Percentiles rank a stretch among this genome's conserved stretches.
These are phyloP conservation scores for Geosmithia putterillii DNA, from an alignment of 2,329 filamentous ascomycete genomes.

Conservation along the genomic window DNA sequence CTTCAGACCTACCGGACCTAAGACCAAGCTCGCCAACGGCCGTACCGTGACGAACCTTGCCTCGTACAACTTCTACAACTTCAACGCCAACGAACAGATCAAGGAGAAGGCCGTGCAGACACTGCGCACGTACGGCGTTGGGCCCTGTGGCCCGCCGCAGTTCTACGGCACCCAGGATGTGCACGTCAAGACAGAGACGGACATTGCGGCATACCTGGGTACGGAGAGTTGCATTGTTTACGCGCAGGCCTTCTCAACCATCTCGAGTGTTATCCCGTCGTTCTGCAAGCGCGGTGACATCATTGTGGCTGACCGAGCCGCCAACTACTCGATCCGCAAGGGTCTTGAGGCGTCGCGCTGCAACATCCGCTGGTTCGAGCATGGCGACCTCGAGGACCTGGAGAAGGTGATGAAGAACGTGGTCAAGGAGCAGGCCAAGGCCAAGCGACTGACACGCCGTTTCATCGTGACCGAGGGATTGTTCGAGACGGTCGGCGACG, in stretches of 20 bases:
- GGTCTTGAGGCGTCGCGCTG: constrained; percentile 88
- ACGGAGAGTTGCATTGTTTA: constrained; percentile 88
- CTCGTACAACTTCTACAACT: constrained; percentile 96
- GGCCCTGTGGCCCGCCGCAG: constrained; percentile 89
- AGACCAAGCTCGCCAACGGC: constrained; percentile 77
- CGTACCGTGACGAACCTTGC: constrained; percentile 88
- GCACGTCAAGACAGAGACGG: constrained; percentile 91
- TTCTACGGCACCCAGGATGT: constrained; percentile 99
- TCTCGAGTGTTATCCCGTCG: constrained; percentile 90
- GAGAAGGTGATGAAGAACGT: constrained; percentile 77
- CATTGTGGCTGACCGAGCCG: constrained; percentile 86
- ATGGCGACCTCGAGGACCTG: constrained; percentile 91
- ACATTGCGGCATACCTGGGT: constrained; percentile 83
- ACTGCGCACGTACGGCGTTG: constrained; percentile 88
- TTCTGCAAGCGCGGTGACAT: constrained; percentile 97
- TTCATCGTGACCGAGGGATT: constrained; percentile 95
- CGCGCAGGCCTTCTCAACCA: constrained; percentile 89
- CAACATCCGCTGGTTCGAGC: constrained; percentile 86
- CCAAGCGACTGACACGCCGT: constrained; percentile 77
- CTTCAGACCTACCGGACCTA: constrained; percentile 71
- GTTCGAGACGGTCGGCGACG: constrained; percentile 83
- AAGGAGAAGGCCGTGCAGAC: constrained; percentile 94
- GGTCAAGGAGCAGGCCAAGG: constrained; percentile 70
- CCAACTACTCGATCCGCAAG: constrained; percentile 90
- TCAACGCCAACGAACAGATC: constrained; percentile 81